These are phyloP conservation scores for Prunella vulgaris DNA, from an alignment of 257 asterid species.

Conservation along the genomic window DNA sequence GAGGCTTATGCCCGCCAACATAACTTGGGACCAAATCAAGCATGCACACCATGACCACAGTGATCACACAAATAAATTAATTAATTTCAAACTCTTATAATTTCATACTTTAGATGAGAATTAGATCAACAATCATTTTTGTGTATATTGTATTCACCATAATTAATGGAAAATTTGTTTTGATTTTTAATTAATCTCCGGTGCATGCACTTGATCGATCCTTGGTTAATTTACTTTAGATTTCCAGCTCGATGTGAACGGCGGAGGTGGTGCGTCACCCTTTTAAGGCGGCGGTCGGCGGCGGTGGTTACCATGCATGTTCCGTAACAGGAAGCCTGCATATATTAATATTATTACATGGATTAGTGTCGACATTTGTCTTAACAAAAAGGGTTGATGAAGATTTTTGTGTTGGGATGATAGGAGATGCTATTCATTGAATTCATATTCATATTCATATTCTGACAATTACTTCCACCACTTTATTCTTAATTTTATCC, in stretches of 20 bases:
- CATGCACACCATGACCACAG: too few species aligned
- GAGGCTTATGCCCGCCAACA: too few species aligned
- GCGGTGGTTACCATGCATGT: constrained; percentile 31
- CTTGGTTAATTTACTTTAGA: neutral
- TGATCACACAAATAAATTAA: too few species aligned
- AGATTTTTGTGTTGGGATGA: constrained; percentile 27
- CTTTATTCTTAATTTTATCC: neutral
- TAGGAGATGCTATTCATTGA: neutral
- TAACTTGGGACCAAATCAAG: too few species aligned
- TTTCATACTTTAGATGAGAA: too few species aligned
- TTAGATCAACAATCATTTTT: too few species aligned
- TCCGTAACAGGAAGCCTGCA: constrained; percentile 24
- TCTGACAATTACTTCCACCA: constrained; percentile 6
- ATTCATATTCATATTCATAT: neutral
- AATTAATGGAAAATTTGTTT: too few species aligned
- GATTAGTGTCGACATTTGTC: constrained; percentile 27
- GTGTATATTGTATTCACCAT: too few species aligned
- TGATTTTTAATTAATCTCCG: too few species aligned
- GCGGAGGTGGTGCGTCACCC: constrained; percentile 7
- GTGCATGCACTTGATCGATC: neutral
- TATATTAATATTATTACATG: neutral
- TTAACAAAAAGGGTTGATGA: constrained; percentile 17
- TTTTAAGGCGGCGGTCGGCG: constrained; percentile 25
- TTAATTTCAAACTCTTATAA: too few species aligned
- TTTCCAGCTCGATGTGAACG: constrained; percentile 43